phyloP scores from a whole-genome alignment of 176 grass and related monocot genomes.

The Oryza nivara region DNA sequence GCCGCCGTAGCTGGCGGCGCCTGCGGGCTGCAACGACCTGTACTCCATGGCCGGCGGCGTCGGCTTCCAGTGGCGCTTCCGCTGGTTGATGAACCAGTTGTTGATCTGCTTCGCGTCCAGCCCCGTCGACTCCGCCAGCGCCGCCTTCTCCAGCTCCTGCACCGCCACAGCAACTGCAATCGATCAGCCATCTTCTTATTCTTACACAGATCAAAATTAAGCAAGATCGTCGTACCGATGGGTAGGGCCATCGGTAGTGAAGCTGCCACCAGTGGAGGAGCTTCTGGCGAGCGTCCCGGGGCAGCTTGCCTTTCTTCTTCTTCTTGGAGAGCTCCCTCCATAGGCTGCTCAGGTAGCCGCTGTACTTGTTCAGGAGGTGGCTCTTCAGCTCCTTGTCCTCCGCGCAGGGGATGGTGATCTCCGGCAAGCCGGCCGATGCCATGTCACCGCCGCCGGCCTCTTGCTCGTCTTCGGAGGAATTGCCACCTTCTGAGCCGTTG shows the following conservation, averaged over 20 bases:
- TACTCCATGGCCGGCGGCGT: conserved; percentile 48
- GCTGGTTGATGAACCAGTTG: conserved; percentile 98
- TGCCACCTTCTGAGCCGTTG: conserved; percentile 41
- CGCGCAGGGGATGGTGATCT: conserved; percentile 31
- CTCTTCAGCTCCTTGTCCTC: conserved; percentile 82
- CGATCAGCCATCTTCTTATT: too few relatives aligned
- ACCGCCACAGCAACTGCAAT: background rate
- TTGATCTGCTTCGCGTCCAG: conserved; percentile 91
- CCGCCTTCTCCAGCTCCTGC: conserved; percentile 76
- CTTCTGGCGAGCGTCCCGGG: conserved; percentile 79
- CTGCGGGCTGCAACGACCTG: background rate
- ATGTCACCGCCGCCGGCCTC: conserved; percentile 25
- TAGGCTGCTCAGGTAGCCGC: conserved; percentile 81
- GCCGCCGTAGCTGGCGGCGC: background rate
- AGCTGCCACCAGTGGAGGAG: conserved; percentile 90
- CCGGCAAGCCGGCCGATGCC: background rate
- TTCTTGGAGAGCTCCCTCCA: conserved; percentile 87
- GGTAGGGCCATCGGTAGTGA: conserved; percentile 88
- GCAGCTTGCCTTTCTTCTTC: conserved; percentile 91
- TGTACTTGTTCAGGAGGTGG: conserved; percentile 82
- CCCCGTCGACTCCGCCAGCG: conserved; percentile 68
- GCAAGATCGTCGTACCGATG: conserved; percentile 50
- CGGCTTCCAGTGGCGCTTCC: conserved; percentile 90
- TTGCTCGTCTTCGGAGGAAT: conserved; percentile 61
- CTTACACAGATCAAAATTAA: background rate